Evolutionary conservation across 1,284 basidiomycete species (phyloP), one percentile per base, ranked within the genome.

Genomic region (Sanghuangporus baumii): DNA sequence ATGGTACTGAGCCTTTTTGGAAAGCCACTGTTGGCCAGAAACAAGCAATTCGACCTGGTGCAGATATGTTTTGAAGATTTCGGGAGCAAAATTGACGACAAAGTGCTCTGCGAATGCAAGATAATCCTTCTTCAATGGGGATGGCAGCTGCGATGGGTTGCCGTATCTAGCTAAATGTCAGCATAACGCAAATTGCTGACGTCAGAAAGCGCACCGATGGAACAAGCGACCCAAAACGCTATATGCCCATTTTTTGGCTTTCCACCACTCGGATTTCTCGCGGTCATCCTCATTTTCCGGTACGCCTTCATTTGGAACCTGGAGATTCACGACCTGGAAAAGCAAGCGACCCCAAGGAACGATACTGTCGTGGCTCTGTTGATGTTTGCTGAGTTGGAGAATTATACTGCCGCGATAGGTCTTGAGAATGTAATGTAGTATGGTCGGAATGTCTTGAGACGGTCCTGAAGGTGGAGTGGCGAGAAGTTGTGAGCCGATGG

Each of bases 241-340:
- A 71, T 88, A 93, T 1, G 93, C 89, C 92, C 93, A 94, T 71
- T 95, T 95, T 76, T 94, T 95, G 5, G 88, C 83, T 70, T 88
- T 89, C 87, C 90, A 92, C 93, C 93, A 95, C 67, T 91, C 88
- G 61, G 79, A 84, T 57, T 79, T 78, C 73, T 94, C 91, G 46
- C 88, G 78, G 37, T 90, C 88, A 4, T 92, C 89, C 65, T 85
- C 80, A 64, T 90, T 84, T 36, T 82, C 82, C 1, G 90, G 88
- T 0, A 92, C 82, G 20, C 78, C 83, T 1, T 85, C 83, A 55
- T 77, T 74, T 0, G 89, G 87, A 41, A 94, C 75, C 61, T 81
- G 78, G 38, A 92, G 75, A 67, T 88, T 87, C 40, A 94, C 81
- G 16, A 93, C 81, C 57, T 82, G 79, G 74, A 94, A 92, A 41